Conservation (phyloP, 1,284 basidiomycete genomes). For the Leccinum holopus region DNA sequence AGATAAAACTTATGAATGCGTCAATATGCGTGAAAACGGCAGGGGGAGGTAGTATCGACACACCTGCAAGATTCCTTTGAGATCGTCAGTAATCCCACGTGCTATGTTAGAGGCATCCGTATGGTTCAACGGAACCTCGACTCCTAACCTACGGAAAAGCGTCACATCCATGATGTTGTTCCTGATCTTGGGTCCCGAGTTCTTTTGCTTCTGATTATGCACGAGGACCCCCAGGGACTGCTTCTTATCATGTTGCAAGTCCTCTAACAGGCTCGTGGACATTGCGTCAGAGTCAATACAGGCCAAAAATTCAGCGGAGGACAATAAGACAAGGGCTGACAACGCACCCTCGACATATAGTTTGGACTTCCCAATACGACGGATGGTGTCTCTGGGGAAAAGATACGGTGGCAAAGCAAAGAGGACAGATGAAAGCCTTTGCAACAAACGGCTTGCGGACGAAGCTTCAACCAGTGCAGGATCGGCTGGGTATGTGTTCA, state of each 20-base stretch:
- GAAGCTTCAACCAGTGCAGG: conserved; percentile 19
- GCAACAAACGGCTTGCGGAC: conserved; percentile 16
- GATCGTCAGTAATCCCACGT: conserved; percentile 21
- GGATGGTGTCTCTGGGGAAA: conserved; percentile 11
- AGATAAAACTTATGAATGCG: conserved; percentile 25
- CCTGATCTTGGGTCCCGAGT: conserved; percentile 16
- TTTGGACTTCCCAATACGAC: conserved; percentile 19
- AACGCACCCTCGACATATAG: conserved; percentile 25
- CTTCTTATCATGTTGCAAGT: neutral
- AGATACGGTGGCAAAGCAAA: conserved; percentile 23
- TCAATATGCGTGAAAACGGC: neutral
- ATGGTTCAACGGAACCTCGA: conserved; percentile 27
- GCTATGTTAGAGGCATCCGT: conserved; percentile 25
- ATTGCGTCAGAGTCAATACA: neutral
- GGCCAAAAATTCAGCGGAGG: conserved; percentile 14
- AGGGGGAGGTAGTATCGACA: neutral
- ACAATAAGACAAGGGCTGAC: conserved; percentile 18
- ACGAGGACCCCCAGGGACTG: neutral
- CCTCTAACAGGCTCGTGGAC: neutral
- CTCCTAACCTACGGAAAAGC: conserved; percentile 29
- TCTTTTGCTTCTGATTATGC: conserved; percentile 22
- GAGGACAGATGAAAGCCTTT: conserved; percentile 18
- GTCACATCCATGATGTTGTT: conserved; percentile 21
- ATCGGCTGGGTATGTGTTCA: conserved; percentile 24
- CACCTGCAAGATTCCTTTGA: conserved; percentile 35